Evolutionary conservation across 2,329 filamentous ascomycete genomes (phyloP), one percentile per base, ranked within the genome.

Genomic region (Cucurbitaria berberidis): DNA sequence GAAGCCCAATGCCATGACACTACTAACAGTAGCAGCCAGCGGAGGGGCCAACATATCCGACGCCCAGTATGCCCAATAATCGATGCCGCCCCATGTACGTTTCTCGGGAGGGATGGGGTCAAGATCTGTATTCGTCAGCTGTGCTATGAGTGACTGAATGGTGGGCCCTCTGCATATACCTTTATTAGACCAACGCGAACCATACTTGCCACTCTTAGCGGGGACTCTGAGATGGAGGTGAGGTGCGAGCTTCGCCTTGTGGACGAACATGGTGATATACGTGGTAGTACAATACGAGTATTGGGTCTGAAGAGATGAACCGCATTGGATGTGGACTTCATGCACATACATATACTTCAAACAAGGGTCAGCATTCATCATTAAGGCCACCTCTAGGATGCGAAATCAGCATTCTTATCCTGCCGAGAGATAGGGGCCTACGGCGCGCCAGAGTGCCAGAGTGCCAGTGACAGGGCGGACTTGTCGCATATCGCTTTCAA

Each of bases 51-150:
- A 66, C 68, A 81, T 75, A 55, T 82, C 80, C 75, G 77, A 53
- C 75, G 77, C 80, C n/a, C 80, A 82, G 60, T 82, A 81, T 13
- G 76, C 75, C 70, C 79, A 77, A 59, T 78, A 80, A 26, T 78
- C 75, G 44, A 76, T 63, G 11, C 68, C 72, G 4, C 76, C 76
- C 80, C 79, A 81, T 18, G 77, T 82, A 56, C 80, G 70, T 45
- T 78, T 68, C 50, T 75, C 73, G 1, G 76, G 74, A n/a, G 80
- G 68, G 34, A 75, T 52, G 4, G 70, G 73, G 51, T 75, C 72
- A 39, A 75, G 66, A 56, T 75, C 72, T 60, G 1, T 16, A 5
- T 38, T 18, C 10, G 13, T 55, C 2, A 56, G 44, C 11, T n/a
- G 1, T 2, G 15, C 5, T 16, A 15, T 4, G 18, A 15, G 5